A percentile compares a stretch with the other conserved stretches of the same genome.
These are phyloP conservation scores for Pyrenula aspistea DNA, from an alignment of 495 filamentous ascomycete genomes.

Conservation along the genomic window DNA sequence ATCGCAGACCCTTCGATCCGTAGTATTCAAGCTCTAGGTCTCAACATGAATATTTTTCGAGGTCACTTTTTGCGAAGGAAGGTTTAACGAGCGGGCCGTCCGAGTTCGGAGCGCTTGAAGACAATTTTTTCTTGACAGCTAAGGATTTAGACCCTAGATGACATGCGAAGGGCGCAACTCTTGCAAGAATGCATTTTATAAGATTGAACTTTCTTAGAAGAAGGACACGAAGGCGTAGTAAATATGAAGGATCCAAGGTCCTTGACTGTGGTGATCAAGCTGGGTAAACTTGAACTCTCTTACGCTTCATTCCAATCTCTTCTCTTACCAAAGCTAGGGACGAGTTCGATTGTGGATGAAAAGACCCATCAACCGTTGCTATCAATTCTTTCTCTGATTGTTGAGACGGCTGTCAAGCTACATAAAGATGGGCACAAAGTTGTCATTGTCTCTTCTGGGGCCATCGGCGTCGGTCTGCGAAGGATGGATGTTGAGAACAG, in stretches of 20 bases:
- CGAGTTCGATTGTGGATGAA: slow-evolving; percentile 95
- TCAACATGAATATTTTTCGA: no score
- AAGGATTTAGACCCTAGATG: background rate
- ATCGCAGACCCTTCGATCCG: no score
- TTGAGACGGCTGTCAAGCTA: slow-evolving; percentile 78
- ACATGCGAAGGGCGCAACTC: background rate
- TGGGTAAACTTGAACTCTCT: slow-evolving; percentile 49
- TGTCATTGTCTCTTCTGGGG: slow-evolving; percentile 90
- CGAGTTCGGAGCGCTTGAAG: background rate
- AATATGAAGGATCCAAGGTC: slow-evolving; percentile 28
- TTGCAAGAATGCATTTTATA: background rate
- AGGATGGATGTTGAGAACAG: slow-evolving; percentile 82
- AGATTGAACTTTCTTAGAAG: background rate
- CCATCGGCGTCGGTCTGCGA: slow-evolving; percentile 83
- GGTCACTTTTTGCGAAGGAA: no score
- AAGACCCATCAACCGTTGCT: slow-evolving; percentile 93
- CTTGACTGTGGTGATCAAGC: slow-evolving; percentile 81
- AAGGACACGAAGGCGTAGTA: background rate
- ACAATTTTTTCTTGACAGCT: no score
- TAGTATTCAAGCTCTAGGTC: no score
- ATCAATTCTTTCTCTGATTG: slow-evolving; percentile 78
- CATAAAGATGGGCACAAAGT: slow-evolving; percentile 87
- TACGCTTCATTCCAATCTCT: background rate
- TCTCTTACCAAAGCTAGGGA: slow-evolving; percentile 42
- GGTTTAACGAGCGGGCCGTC: background rate